These are phyloP conservation scores for Cordyceps fumosorosea DNA, from an alignment of 2,329 filamentous ascomycete genomes.

Conservation along the genomic window DNA sequence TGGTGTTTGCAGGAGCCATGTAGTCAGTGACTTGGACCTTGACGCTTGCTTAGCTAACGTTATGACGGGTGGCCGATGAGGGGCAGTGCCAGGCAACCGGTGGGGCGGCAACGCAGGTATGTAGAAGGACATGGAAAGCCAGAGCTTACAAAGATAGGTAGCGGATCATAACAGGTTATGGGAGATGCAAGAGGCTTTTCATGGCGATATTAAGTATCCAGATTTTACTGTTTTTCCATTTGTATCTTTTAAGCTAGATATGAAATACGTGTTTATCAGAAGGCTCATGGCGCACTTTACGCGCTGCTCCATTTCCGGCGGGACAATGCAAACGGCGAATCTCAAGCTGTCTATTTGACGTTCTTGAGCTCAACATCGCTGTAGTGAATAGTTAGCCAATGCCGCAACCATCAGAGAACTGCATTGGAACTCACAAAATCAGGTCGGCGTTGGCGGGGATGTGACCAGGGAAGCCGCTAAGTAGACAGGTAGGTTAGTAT, in stretches of 20 bases:
- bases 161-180: neutral
- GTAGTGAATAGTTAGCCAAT: constrained; percentile 13
- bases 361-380: constrained; percentile 65
- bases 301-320: neutral
- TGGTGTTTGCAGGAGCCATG: neutral
- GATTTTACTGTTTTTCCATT: constrained; percentile 2
- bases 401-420: too few relatives aligned
- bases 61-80: neutral
- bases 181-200: neutral
- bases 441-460: constrained; percentile 72
- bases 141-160: neutral
- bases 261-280: neutral
- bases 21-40: neutral
- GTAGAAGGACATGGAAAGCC: constrained; percentile 9
- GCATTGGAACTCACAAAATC: constrained; percentile 63
- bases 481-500: constrained; percentile 14
- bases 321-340: neutral
- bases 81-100: constrained; percentile 14
- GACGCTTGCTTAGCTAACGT: constrained; percentile 12
- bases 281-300: neutral
- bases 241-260: neutral
- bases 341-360: constrained; percentile 40
- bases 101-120: constrained; percentile 5
- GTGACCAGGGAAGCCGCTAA: constrained; percentile 68
- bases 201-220: neutral